Conservation (phyloP, 2,329 filamentous ascomycete species). For the Onygenales sp. region DNA sequence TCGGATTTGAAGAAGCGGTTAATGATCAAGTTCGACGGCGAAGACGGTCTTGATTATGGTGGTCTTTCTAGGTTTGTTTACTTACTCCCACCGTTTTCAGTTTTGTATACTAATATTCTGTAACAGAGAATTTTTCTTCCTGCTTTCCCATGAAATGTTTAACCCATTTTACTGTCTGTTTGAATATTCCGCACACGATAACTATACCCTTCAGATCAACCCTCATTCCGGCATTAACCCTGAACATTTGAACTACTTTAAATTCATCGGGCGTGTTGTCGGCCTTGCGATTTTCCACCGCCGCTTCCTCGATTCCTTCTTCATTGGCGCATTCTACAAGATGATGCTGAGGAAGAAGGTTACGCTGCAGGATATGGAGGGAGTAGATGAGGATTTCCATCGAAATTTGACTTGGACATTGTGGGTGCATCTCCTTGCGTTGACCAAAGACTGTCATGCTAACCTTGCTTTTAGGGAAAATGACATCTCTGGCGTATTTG, state of each 20-base stretch:
- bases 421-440: slow-evolving; percentile 29
- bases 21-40: slow-evolving; percentile 99
- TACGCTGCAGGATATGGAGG: slow-evolving; percentile 90
- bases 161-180: slow-evolving; percentile 99
- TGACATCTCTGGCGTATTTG: slow-evolving; percentile 82
- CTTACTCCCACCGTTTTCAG: background rate
- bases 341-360: slow-evolving; percentile 97
- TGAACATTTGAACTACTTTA: slow-evolving; percentile 99
- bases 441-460: slow-evolving; percentile 8
- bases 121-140: slow-evolving; percentile 91
- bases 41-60: slow-evolving; percentile 95
- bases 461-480: slow-evolving; percentile 55
- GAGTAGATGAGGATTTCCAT: slow-evolving; percentile 96
- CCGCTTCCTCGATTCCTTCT: slow-evolving; percentile 95
- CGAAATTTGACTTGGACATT: slow-evolving; percentile 94
- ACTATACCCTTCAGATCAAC: slow-evolving; percentile 99
- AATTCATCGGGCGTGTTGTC: slow-evolving; percentile 96
- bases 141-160: slow-evolving; percentile 99
- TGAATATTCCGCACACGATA: slow-evolving; percentile 98
- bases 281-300: slow-evolving; percentile 96
- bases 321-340: slow-evolving; percentile 98
- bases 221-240: slow-evolving; percentile 98
- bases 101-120: slow-evolving; percentile 1
- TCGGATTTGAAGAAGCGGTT: slow-evolving; percentile 94
- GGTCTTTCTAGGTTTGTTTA: slow-evolving; percentile 65